Evolutionary conservation across 1,284 basidiomycete genomes (phyloP), one percentile per base, ranked within the genome.

Genomic region (Dichomitus squalens): DNA sequence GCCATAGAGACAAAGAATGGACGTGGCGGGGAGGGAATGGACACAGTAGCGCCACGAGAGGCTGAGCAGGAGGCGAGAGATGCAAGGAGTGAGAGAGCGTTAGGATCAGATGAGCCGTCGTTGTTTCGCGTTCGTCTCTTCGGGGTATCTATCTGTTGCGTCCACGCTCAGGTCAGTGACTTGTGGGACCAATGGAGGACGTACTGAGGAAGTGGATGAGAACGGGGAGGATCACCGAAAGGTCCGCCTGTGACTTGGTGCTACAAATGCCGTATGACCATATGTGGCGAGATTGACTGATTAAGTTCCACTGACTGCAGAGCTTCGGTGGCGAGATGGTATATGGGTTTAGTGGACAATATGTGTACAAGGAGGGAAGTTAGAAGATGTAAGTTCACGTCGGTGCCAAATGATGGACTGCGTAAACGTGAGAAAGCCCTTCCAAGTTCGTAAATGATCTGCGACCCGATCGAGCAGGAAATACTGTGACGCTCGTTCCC

Each of bases 1-100:
- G 64, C 61, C 70, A 72, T 72, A 36, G 49, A 31, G n/a, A 20
- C 35, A 38, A 34, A 8, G 43, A 46, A 54, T 38, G 57, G 44
- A 14, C 38, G 53, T 39, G 48, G 48, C 41, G 48, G 49, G 43
- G 39, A 49, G 25, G 48, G 47, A 58, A 63, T 55, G 49, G 61
- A 60, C 25, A 44, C n/a, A n/a, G 58, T 40, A 53, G 39, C 43
- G 27, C 43, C 27, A 29, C 29, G 43, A 44, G 43, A 29, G 44
- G 18, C n/a, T 20, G 44, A 29, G 18, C n/a, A n/a, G n/a, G n/a
- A n/a, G n/a, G n/a, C n/a, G n/a, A 20, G 8, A 18, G 38, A 39
- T 20, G 31, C 27, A 47, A 47, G 44, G 44, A 47, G 44, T 33
- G 44, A 11, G 31, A 12, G 29, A 18, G 18, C 44, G 44, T 47